Evolutionary conservation across 140 eudicot genomes (phyloP).

Genomic region (Anethum foeniculum): DNA sequence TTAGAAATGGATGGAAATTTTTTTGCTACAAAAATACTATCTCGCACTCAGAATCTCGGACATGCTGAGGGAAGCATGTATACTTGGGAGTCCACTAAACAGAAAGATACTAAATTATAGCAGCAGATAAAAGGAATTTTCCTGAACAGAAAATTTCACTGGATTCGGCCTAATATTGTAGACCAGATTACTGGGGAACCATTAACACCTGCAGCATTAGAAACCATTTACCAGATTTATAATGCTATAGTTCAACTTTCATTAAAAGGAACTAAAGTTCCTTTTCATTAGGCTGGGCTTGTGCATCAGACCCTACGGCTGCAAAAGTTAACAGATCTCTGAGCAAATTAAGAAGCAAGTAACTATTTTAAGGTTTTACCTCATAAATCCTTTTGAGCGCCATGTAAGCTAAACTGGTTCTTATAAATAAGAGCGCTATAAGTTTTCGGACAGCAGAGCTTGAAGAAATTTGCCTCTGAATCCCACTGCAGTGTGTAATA

Average conservation of each 20-base stretch:
- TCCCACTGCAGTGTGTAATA: conserved; percentile 58
- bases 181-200: background rate
- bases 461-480: conserved; percentile 72
- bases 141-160: background rate
- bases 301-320: background rate
- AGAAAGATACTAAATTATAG: background rate
- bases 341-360: conserved; percentile 14
- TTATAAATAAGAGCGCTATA: conserved; percentile 55
- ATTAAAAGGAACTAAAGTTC: too few relatives aligned
- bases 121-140: background rate
- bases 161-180: background rate
- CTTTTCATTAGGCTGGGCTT: background rate
- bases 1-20: background rate
- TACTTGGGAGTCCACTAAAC: background rate
- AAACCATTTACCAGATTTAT: background rate
- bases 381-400: conserved; percentile 75
- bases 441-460: conserved; percentile 60
- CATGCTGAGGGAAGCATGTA: background rate
- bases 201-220: background rate
- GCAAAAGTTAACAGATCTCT: background rate
- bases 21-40: background rate
- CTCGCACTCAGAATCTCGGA: background rate
- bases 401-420: conserved; percentile 88
- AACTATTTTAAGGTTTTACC: conserved; percentile 37
- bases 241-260: background rate